Evolutionary conservation across 1,139 yeast species (phyloP), one percentile per base, ranked within the genome.

Genomic region (Petasospora fabianii): DNA sequence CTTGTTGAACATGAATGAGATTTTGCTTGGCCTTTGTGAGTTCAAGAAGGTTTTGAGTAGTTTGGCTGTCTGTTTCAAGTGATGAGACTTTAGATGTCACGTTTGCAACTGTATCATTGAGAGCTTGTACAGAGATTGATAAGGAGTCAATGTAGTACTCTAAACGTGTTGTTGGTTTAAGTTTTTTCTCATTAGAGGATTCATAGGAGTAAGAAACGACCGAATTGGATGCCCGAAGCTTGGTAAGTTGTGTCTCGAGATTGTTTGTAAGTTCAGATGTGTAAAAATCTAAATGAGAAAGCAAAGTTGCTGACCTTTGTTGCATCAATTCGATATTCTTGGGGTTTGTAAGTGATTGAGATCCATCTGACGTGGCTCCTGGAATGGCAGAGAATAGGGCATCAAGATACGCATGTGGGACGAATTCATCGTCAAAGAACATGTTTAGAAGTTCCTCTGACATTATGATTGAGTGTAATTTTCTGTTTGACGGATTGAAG

Each of bases 81-180:
- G 32, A 50, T 34, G 31, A 47, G 38, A 43, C 35, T 34, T 32
- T 36, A 2, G 29, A 6, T 3, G 34, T 22, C 17, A 56, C 48
- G 10, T 56, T 22, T 6, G 51, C 52, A 18, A 80, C 58, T 40
- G 80, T 84, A 5, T 68, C 61, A 38, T 76, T 71, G 22, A 81
- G 56, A 2, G 83, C 66, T 27, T 72, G 64, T 20, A 80, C 73
- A 1, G 86, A 73, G 40, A 77, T 73, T 27, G 74, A 70, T 30
- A 82, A 60, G 3, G 80, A 72, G 37, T 77, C 80, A 29, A 79
- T 61, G 53, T 80, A 80, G 55, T 81, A 81, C 49, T 80, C 82
- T 36, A 83, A 59, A 46, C 85, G 66, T 9, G 83, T 74, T 20
- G 67, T 60, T 6, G 69, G 66, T 19, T 56, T 58, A 15, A 59